Evolutionary conservation across 2,329 filamentous ascomycete genomes (phyloP), one percentile per base, ranked within the genome.

Genomic region (Trichocomaceae sp.): DNA sequence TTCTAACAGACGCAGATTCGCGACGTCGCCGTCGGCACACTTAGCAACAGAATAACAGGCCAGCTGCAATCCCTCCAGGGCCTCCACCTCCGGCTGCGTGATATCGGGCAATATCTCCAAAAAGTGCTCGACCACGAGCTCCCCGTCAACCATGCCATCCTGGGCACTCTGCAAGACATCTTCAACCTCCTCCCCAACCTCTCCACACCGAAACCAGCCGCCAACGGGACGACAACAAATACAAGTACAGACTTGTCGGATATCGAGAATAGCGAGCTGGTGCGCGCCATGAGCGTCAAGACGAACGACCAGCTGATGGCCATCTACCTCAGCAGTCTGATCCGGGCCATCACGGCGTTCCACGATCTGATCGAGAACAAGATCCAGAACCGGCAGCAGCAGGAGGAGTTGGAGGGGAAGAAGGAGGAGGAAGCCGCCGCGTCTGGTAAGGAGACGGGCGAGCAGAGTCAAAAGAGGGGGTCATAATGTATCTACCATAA

Each of bases 321-420:
- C 51, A 97, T 99, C 71, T 99, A 99, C 74, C 80, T 99, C 53
- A 95, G 89, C 76, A 95, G 89, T 77, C 77, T 97, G 77, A 97
- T 99, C 74, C 83, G 93, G 58, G 93, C 93, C 55, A 99, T 99
- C 68, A 97, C 93, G 12, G 93, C 93, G 7, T 99, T 97, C 85
- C 93, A 99, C 72, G 93, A 99, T 70, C 77, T 99, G 63, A 99
- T 99, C 62, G 93, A 99, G 79, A 99, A 99, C 79, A 99, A 99
- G 82, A 96, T 97, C 63, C 92, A 97, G 78, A 99, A 99, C 76
- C 83, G 92, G 71, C 91, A 97, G 75, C 89, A 95, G 72, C 88
- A 95, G 67, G 93, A 97, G 69, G 93, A 99, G 68, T 92, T 92
- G 76, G 92, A 97, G 64, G 82, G 79, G 46, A 83, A 86, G 66